Conservation (phyloP, 1,284 basidiomycete species). For the Leccinum brunneo-olivaceum region DNA sequence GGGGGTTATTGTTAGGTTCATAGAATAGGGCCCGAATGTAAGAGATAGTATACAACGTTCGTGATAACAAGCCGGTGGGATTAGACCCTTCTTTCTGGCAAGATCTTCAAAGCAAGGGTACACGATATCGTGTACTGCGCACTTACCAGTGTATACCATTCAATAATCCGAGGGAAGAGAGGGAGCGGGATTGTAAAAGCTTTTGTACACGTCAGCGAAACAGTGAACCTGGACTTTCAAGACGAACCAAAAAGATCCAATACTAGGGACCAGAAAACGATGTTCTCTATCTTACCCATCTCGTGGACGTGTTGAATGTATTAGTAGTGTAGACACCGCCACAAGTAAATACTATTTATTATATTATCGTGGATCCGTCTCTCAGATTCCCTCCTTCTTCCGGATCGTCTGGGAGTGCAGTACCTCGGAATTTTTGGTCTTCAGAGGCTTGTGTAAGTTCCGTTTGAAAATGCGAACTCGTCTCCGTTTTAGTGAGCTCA, state of each 20-base stretch:
- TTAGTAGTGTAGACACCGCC: not conserved
- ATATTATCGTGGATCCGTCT: too few relatives aligned
- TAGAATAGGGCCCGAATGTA: conserved; percentile 57
- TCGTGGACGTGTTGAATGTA: not conserved
- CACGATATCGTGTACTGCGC: not conserved
- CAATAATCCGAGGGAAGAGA: conserved; percentile 81
- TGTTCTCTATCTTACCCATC: conserved; percentile 64
- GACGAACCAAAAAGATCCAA: conserved; percentile 71
- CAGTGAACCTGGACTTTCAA: not conserved
- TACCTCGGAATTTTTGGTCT: conserved; percentile 72
- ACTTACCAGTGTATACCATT: conserved; percentile 78
- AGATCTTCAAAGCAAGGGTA: not conserved
- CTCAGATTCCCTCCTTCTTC: conserved; percentile 19
- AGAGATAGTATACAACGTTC: conserved; percentile 60
- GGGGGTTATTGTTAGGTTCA: conserved; percentile 52
- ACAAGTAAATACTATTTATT: too few relatives aligned
- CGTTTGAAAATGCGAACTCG: conserved; percentile 82
- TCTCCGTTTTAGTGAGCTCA: conserved; percentile 89
- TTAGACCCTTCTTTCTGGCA: conserved; percentile 63
- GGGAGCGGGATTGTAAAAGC: conserved; percentile 94
- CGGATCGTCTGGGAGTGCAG: conserved; percentile 29
- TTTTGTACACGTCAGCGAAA: conserved; percentile 25
- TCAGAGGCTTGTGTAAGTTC: conserved; percentile 73
- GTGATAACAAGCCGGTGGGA: conserved; percentile 62
- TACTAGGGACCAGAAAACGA: conserved; percentile 79